These are phyloP conservation scores for Boletus sp. DNA, from an alignment of 768 basidiomycete genomes.

Conservation along the genomic window DNA sequence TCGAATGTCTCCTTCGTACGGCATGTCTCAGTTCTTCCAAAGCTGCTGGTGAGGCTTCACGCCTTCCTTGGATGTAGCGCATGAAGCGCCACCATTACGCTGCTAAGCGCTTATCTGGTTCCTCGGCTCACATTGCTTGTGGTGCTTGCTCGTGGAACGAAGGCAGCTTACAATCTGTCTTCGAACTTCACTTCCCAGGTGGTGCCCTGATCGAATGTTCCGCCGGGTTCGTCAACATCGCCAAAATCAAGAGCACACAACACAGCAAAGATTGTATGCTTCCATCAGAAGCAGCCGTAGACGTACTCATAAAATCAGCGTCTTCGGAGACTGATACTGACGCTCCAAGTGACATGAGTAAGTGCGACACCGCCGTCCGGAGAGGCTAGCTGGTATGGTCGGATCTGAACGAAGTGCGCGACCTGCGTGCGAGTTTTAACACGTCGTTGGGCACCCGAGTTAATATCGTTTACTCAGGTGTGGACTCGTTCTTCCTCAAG, in stretches of 20 bases:
- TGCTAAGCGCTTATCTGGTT: slow-evolving; percentile 69
- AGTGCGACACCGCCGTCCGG: slow-evolving; percentile 66
- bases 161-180: slow-evolving; percentile 90
- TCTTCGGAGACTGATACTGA: background rate
- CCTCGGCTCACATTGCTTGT: slow-evolving; percentile 80
- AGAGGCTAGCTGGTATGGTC: slow-evolving; percentile 79
- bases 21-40: slow-evolving; percentile 86
- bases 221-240: slow-evolving; percentile 93
- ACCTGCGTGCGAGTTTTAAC: slow-evolving; percentile 86
- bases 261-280: slow-evolving; percentile 98
- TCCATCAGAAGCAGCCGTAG: slow-evolving; percentile 84
- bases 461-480: slow-evolving; percentile 82
- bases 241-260: slow-evolving; percentile 99
- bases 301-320: slow-evolving; percentile 43
- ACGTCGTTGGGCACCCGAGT: slow-evolving; percentile 78
- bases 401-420: slow-evolving; percentile 87
- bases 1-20: too few relatives aligned
- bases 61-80: slow-evolving; percentile 40
- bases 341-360: slow-evolving; percentile 56
- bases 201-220: slow-evolving; percentile 94
- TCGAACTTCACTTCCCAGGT: slow-evolving; percentile 83
- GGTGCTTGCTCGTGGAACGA: slow-evolving; percentile 89
- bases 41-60: slow-evolving; percentile 68
- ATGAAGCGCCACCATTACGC: slow-evolving; percentile 98
- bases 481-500: slow-evolving; percentile 80